A percentile compares a stretch with the other conserved stretches of the same genome.
These are phyloP conservation scores for Linnemannia elongata DNA, from an alignment of 192 early-diverging fungal genomes.

Conservation along the genomic window DNA sequence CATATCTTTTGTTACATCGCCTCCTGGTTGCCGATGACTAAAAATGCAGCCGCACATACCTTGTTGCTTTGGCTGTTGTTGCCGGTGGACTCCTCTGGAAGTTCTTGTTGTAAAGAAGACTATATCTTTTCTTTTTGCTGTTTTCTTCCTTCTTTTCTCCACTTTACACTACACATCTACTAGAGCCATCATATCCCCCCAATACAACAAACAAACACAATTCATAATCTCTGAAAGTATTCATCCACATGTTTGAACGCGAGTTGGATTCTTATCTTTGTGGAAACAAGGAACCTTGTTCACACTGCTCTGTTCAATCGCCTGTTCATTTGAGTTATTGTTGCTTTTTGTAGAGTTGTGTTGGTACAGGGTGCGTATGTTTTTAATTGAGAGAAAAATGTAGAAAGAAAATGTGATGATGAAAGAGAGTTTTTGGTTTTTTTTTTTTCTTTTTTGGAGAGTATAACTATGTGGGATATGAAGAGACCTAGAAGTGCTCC, in stretches of 20 bases:
- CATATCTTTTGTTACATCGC: background rate
- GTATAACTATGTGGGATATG: too few relatives aligned
- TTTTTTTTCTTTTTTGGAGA: too few relatives aligned
- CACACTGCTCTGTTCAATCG: too few relatives aligned
- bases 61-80: constrained; percentile 33
- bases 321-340: too few relatives aligned
- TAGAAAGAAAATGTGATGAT: too few relatives aligned
- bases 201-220: background rate
- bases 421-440: too few relatives aligned
- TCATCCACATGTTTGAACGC: background rate
- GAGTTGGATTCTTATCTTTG: background rate
- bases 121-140: background rate
- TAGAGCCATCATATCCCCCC: background rate
- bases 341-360: too few relatives aligned
- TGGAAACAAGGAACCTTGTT: background rate
- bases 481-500: constrained; percentile 70
- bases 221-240: background rate
- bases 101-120: constrained; percentile 39
- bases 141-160: background rate
- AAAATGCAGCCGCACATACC: constrained; percentile 13
- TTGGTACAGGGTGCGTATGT: too few relatives aligned
- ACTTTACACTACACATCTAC: background rate
- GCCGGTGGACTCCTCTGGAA: constrained; percentile 33
- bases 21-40: background rate
- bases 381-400: too few relatives aligned